These are phyloP conservation scores for Ambrosia trifida DNA, from an alignment of 129 eudicot genomes.

Conservation along the genomic window DNA sequence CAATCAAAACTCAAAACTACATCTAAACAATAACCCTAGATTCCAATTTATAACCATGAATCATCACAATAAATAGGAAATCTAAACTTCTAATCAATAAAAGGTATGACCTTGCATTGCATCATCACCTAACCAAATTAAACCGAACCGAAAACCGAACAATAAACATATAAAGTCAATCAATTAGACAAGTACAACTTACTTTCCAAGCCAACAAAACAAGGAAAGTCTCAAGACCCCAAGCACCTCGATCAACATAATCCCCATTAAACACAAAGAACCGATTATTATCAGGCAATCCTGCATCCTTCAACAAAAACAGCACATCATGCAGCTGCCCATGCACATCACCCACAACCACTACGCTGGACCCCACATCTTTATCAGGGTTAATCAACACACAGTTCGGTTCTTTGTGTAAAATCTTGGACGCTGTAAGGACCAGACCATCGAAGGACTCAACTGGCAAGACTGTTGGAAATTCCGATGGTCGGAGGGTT, in stretches of 20 bases:
- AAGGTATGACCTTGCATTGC: too few species aligned
- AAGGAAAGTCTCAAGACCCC: slow-evolving; percentile 94
- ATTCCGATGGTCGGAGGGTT: slow-evolving; percentile 53
- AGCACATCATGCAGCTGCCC: slow-evolving; percentile 96
- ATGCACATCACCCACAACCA: slow-evolving; percentile 93
- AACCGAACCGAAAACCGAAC: too few species aligned
- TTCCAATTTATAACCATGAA: too few species aligned
- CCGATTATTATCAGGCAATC: slow-evolving; percentile 64
- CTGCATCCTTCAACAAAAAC: slow-evolving; percentile 61
- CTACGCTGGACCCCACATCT: slow-evolving; percentile 51
- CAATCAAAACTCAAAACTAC: too few species aligned
- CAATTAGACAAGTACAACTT: slow-evolving; percentile 1
- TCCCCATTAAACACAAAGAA: slow-evolving; percentile 92
- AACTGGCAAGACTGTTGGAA: slow-evolving; percentile 73
- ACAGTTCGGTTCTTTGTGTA: slow-evolving; percentile 90
- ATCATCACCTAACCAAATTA: too few species aligned
- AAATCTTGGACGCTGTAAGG: slow-evolving; percentile 66
- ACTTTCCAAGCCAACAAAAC: slow-evolving; percentile 92
- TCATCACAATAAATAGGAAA: too few species aligned
- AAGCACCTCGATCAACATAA: slow-evolving; percentile 98
- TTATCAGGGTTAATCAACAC: slow-evolving; percentile 53
- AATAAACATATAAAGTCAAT: too few species aligned
- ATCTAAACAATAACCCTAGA: too few species aligned
- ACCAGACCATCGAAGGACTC: slow-evolving; percentile 62
- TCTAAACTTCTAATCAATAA: too few species aligned